Base-by-base conservation (phyloP, 2,329 filamentous ascomycete species). In the Alternaria arborescens region DNA sequence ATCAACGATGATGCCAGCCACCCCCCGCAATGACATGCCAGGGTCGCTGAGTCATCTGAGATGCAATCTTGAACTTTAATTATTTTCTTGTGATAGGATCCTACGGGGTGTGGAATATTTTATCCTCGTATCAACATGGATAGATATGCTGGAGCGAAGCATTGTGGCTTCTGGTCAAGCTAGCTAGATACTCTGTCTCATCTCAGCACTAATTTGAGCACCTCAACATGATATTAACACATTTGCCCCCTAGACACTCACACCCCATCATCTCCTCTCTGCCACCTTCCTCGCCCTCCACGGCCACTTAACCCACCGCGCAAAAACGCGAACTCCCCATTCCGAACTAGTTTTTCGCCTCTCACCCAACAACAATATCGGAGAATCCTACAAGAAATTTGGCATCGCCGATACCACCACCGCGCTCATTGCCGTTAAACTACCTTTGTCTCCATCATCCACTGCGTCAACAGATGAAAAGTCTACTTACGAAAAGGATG, bases 381-480 rank as follows among this genome's bases (percentile, higher is more conserved):
- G 93, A 52, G 94, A 97, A 70, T 90, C 93, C 0, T 98, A 98
- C 79, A 90, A 92, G 32, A 89, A 90, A 55, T 97, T 95, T 73
- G 95, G 95, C 48, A 89, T 98, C 59, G 83, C 86, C 0, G 87
- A 92, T 12, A 81, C 83, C 11, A 95, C 91, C 3, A 89, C 85
- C 44, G 80, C 89, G 68, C 79, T 99, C n/a, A 81, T 97, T 3
- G 88, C 92, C 7, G 84, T 97, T 72, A 98, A 97, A 76, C 84
- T 98, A 24, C 85, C 89, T 0, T 18, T 60, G 10, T 60, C 52
- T 14, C n/a, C 53, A 3, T 60, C 46, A n/a, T 24, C 32, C 4
- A 24, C 43, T 3, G 22, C 50, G 20, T 52, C 36, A 18, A 52
- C 50, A 1, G 12, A 22, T 1, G 20, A 52, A 20, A 22, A 46